A percentile compares a stretch with the other conserved stretches of the same genome.
These are phyloP conservation scores for Pinus albicaulis DNA, from an alignment of 75 land plant species.

Conservation along the genomic window DNA sequence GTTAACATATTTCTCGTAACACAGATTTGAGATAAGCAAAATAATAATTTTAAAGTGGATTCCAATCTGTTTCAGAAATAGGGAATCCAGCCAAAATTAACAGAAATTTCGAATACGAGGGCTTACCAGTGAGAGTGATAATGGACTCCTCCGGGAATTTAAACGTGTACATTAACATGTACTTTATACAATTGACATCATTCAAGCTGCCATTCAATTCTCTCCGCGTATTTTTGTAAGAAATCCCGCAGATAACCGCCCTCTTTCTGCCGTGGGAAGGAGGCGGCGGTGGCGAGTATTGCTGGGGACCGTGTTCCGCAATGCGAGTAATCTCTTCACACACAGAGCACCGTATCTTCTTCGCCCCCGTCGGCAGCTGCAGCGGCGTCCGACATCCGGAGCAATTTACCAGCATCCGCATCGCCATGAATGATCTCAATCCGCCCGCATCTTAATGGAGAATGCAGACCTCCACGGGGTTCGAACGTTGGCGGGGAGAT, in stretches of 20 bases:
- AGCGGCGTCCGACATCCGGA: slow-evolving; percentile 63
- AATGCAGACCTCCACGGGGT: too few species aligned
- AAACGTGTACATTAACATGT: slow-evolving; percentile 63
- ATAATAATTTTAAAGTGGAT: too few species aligned
- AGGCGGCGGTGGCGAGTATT: slow-evolving; percentile 49
- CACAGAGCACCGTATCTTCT: slow-evolving; percentile 72
- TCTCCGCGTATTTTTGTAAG: slow-evolving; percentile 59
- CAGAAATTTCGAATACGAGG: neutral
- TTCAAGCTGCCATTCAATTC: slow-evolving; percentile 96
- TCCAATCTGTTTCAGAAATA: too few species aligned
- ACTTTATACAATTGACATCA: slow-evolving; percentile 95
- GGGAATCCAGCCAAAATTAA: neutral
- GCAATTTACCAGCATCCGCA: slow-evolving; percentile 66
- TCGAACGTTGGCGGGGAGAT: too few species aligned
- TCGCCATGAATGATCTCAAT: neutral
- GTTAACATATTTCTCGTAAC: too few species aligned
- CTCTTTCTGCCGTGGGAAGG: slow-evolving; percentile 64
- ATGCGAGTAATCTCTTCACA: slow-evolving; percentile 63
- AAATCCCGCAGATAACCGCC: slow-evolving; percentile 85
- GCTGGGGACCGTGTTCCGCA: slow-evolving; percentile 42
- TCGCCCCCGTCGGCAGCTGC: slow-evolving; percentile 75
- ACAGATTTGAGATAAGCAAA: too few species aligned
- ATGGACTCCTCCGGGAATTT: slow-evolving; percentile 83
- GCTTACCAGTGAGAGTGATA: slow-evolving; percentile 86
- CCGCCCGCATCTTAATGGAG: too few species aligned